phyloP scores from a whole-genome alignment of 164 flowering plant genomes.

The Nymphaea thermarum region DNA sequence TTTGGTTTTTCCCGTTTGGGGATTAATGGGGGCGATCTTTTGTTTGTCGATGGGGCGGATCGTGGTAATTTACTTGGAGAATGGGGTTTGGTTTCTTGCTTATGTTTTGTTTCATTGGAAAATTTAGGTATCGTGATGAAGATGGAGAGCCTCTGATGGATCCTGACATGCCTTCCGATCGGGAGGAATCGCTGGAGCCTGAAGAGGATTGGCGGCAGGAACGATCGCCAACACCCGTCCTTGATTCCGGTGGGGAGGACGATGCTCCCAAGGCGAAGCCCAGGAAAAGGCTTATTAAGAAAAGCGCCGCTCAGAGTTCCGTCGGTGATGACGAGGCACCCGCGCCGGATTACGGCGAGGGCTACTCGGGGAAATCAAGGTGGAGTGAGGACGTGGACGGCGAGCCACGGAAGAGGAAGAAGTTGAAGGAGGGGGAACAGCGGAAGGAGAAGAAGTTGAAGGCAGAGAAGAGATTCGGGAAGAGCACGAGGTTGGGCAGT shows the following conservation, averaged over 20 bases:
- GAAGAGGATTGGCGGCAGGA: slow-evolving; percentile 29
- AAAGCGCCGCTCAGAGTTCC: slow-evolving; percentile 17
- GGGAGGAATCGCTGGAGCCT: slow-evolving; percentile 28
- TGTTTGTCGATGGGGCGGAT: no score
- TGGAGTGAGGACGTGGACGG: slow-evolving; percentile 7
- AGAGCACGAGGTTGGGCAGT: slow-evolving; percentile 8
- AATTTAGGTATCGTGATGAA: slow-evolving; percentile 63
- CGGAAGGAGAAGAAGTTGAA: slow-evolving; percentile 33
- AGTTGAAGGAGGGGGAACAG: slow-evolving; percentile 18
- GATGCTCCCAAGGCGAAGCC: slow-evolving; percentile 32
- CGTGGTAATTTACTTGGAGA: no score
- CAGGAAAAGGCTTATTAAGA: slow-evolving; percentile 67
- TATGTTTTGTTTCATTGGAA: no score
- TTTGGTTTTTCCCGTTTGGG: no score
- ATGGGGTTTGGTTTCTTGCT: no score
- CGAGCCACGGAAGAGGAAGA: slow-evolving; percentile 26
- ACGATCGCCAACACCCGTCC: slow-evolving; percentile 55
- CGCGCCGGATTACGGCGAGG: slow-evolving; percentile 12
- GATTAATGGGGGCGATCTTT: no score
- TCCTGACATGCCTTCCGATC: slow-evolving; percentile 44
- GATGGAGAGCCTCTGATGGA: slow-evolving; percentile 92
- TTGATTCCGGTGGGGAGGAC: slow-evolving; percentile 16
- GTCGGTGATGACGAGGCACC: slow-evolving; percentile 21
- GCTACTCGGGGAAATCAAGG: not conserved
- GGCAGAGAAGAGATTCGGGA: slow-evolving; percentile 19